Conservation (phyloP, 495 filamentous ascomycete species). For the Xylaria nigripes region DNA sequence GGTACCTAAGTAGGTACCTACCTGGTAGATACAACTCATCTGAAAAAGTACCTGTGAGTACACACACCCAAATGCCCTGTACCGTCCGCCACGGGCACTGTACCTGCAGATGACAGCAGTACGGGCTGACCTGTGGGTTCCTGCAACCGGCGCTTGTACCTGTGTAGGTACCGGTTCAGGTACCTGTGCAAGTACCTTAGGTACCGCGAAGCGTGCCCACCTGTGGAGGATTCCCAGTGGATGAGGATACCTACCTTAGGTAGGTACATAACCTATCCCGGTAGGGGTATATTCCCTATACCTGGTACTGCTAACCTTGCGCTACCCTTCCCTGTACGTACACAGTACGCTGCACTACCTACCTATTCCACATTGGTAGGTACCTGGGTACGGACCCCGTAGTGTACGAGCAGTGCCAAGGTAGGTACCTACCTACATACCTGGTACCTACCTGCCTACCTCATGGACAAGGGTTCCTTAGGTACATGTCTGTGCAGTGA, state of each 20-base stretch:
- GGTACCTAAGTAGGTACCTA: too few species aligned
- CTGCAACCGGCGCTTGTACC: slow-evolving; percentile 11
- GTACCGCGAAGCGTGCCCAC: not conserved
- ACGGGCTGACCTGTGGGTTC: slow-evolving; percentile 15
- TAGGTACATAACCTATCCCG: too few species aligned
- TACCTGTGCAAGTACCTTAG: slow-evolving; percentile 2
- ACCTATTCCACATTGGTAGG: not conserved
- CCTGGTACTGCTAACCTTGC: too few species aligned
- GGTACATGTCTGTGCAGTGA: too few species aligned
- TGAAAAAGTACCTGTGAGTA: slow-evolving; percentile 1
- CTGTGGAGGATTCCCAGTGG: slow-evolving; percentile 1
- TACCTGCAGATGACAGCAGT: slow-evolving; percentile 14
- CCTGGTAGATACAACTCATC: too few species aligned
- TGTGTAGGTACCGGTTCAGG: not conserved
- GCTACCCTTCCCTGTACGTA: too few species aligned
- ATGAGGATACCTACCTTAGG: not conserved
- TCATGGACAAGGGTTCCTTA: not conserved
- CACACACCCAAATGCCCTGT: slow-evolving; percentile 3
- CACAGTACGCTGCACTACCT: not conserved
- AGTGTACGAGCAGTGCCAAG: too few species aligned
- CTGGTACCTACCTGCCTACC: not conserved
- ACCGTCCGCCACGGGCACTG: not conserved
- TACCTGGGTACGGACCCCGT: too few species aligned
- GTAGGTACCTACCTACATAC: not conserved
- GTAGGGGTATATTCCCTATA: too few species aligned